These are phyloP conservation scores for Piloderma croceum DNA, from an alignment of 768 basidiomycete genomes.

Conservation along the genomic window DNA sequence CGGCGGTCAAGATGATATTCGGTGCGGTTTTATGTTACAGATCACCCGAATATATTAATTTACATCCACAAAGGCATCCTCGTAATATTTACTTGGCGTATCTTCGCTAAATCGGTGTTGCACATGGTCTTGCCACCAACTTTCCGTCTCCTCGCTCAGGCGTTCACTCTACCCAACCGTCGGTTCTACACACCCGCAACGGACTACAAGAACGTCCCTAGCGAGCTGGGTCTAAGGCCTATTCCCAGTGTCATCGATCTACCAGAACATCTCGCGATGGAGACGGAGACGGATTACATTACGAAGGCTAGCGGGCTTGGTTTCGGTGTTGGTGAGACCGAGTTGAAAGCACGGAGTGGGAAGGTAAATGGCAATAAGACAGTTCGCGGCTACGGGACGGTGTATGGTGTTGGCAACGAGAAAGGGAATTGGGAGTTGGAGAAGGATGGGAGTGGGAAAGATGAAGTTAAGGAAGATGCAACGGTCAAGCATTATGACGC, in stretches of 20 bases:
- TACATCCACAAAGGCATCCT: constrained; percentile 50
- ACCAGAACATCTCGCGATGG: constrained; percentile 31
- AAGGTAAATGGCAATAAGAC: no score
- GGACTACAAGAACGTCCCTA: constrained; percentile 70
- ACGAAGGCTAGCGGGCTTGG: not conserved
- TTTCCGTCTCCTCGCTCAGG: constrained; percentile 68
- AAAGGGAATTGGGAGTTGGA: constrained; percentile 23
- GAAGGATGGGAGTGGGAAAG: constrained; percentile 29
- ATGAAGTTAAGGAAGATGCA: not conserved
- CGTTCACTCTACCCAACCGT: constrained; percentile 71
- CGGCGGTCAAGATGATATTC: constrained; percentile 34
- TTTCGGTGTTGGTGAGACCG: constrained; percentile 37
- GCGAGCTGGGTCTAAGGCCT: constrained; percentile 56
- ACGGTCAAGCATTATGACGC: constrained; percentile 75
- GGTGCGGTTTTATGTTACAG: constrained; percentile 26
- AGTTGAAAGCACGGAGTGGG: no score
- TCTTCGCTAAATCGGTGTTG: constrained; percentile 73
- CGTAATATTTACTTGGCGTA: constrained; percentile 81
- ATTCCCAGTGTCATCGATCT: constrained; percentile 88
- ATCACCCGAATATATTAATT: constrained; percentile 1
- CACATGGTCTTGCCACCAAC: constrained; percentile 76
- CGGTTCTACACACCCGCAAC: constrained; percentile 90
- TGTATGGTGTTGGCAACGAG: constrained; percentile 20
- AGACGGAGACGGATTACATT: constrained; percentile 9
- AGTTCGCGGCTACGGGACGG: no score